phyloP scores from a whole-genome alignment of 1,284 basidiomycete genomes.

The Ustilago nuda region DNA sequence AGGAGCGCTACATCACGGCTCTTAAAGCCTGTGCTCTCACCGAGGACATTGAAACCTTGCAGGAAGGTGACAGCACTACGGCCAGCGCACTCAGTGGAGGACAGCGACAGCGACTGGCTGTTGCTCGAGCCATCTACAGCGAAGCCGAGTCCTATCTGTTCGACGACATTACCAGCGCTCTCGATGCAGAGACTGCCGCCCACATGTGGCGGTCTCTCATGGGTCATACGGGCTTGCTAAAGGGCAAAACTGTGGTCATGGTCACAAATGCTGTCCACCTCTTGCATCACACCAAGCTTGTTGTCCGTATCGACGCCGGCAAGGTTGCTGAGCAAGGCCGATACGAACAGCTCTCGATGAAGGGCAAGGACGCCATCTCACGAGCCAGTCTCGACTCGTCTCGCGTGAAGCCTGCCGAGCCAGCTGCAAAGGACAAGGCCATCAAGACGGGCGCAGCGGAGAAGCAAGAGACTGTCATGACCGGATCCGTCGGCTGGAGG shows the following conservation, averaged over 20 bases:
- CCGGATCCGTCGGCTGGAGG: slow-evolving; percentile 35
- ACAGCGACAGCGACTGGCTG: slow-evolving; percentile 60
- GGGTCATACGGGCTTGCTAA: slow-evolving; percentile 38
- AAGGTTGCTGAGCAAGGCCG: slow-evolving; percentile 49
- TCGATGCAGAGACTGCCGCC: slow-evolving; percentile 77
- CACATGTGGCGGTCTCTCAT: slow-evolving; percentile 67
- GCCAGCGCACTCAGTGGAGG: slow-evolving; percentile 65
- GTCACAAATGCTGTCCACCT: slow-evolving; percentile 61
- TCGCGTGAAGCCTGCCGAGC: background rate
- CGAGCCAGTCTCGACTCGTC: slow-evolving; percentile 48
- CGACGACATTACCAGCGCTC: slow-evolving; percentile 69
- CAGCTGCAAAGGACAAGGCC: slow-evolving; percentile 17
- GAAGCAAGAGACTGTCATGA: slow-evolving; percentile 41
- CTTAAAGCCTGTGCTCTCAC: slow-evolving; percentile 60
- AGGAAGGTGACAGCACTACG: slow-evolving; percentile 59
- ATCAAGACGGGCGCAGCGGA: slow-evolving; percentile 28
- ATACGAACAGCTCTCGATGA: slow-evolving; percentile 47
- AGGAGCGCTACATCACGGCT: slow-evolving; percentile 52
- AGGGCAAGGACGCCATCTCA: slow-evolving; percentile 52
- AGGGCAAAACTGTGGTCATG: slow-evolving; percentile 51
- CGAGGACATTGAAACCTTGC: slow-evolving; percentile 53
- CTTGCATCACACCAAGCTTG: slow-evolving; percentile 31
- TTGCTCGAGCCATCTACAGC: slow-evolving; percentile 65
- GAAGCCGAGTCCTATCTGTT: slow-evolving; percentile 58
- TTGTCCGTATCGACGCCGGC: slow-evolving; percentile 52